Evolutionary conservation across 2,329 filamentous ascomycete genomes (phyloP).

Genomic region (Colletotrichum sp.): DNA sequence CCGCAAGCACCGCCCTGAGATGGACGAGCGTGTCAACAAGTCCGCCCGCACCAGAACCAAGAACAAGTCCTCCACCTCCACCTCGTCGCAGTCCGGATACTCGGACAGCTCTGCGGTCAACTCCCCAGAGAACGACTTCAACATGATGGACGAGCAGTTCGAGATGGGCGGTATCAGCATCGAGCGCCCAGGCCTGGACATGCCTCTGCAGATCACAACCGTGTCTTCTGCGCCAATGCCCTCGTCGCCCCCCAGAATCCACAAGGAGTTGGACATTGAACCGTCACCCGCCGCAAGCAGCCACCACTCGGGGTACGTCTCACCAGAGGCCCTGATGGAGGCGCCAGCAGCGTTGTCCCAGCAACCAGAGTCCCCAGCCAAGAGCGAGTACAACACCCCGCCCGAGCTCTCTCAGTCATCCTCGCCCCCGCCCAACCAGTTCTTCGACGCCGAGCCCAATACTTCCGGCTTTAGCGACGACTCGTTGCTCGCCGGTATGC

Average conservation of each 20-base stretch:
- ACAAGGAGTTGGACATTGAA: constrained; percentile 36
- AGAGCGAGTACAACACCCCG: constrained; percentile 62
- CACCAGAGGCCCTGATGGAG: constrained; percentile 50
- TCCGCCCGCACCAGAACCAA: constrained; percentile 59
- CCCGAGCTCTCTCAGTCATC: constrained; percentile 67
- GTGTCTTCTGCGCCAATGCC: constrained; percentile 54
- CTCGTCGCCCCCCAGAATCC: constrained; percentile 30
- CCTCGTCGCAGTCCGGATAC: constrained; percentile 59
- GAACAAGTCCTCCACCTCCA: constrained; percentile 56
- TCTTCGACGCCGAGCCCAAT: constrained; percentile 52
- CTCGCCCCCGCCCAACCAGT: constrained; percentile 56
- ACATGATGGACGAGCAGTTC: constrained; percentile 40
- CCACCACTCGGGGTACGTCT: constrained; percentile 50
- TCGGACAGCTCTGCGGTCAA: constrained; percentile 61
- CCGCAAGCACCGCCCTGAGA: constrained; percentile 64
- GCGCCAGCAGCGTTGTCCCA: constrained; percentile 31
- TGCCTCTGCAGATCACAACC: constrained; percentile 32
- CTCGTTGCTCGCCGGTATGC: constrained; percentile 29
- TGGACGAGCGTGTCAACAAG: constrained; percentile 62
- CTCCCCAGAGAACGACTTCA: constrained; percentile 56
- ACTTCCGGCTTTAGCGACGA: constrained; percentile 34
- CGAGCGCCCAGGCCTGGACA: constrained; percentile 18
- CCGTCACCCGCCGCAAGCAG: constrained; percentile 45
- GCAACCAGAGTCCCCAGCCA: constrained; percentile 52
- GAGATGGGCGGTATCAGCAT: constrained; percentile 47